phyloP scores from a whole-genome alignment of 2,329 filamentous ascomycete species.

The Microdochium paspali region DNA sequence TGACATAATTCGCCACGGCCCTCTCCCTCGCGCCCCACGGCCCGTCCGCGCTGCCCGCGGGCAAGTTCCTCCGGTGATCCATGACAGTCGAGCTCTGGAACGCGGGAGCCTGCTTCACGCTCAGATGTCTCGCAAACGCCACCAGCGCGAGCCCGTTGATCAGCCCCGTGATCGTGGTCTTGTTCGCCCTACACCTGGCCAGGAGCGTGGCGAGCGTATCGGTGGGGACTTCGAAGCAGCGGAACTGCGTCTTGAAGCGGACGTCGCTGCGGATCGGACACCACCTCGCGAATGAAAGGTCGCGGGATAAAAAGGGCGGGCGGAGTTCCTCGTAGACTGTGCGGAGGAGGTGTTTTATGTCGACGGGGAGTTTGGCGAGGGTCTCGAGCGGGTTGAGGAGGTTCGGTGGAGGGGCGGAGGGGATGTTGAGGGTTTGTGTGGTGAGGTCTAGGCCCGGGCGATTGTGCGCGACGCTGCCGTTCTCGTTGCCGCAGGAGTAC shows the following conservation, averaged over 20 bases:
- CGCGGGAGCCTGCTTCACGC: slow-evolving; percentile 3
- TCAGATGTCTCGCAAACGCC: slow-evolving; percentile 5
- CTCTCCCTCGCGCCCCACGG: slow-evolving; percentile 5
- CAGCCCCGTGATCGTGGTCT: slow-evolving; percentile 13
- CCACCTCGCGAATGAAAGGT: slow-evolving; percentile 4
- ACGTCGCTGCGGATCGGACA: slow-evolving; percentile 3
- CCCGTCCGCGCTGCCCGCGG: neutral
- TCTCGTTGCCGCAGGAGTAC: neutral
- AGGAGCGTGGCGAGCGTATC: slow-evolving; percentile 5
- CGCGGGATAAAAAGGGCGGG: slow-evolving; percentile 1
- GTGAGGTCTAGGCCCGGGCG: slow-evolving; percentile 1
- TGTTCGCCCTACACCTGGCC: slow-evolving; percentile 5
- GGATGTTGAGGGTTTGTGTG: neutral
- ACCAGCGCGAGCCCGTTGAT: slow-evolving; percentile 6
- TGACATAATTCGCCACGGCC: slow-evolving; percentile 11
- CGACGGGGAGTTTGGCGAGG: slow-evolving; percentile 6
- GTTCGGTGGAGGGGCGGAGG: neutral
- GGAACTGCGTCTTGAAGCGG: slow-evolving; percentile 4
- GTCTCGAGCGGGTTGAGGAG: slow-evolving; percentile 2
- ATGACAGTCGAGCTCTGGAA: slow-evolving; percentile 8
- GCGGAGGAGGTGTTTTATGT: slow-evolving; percentile 1
- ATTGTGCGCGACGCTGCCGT: neutral
- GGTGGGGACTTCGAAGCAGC: slow-evolving; percentile 4
- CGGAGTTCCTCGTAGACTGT: slow-evolving; percentile 4
- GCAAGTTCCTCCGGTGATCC: slow-evolving; percentile 10